Base-by-base conservation (phyloP, 1,284 basidiomycete genomes). In the Rhizoctonia solani region DNA sequence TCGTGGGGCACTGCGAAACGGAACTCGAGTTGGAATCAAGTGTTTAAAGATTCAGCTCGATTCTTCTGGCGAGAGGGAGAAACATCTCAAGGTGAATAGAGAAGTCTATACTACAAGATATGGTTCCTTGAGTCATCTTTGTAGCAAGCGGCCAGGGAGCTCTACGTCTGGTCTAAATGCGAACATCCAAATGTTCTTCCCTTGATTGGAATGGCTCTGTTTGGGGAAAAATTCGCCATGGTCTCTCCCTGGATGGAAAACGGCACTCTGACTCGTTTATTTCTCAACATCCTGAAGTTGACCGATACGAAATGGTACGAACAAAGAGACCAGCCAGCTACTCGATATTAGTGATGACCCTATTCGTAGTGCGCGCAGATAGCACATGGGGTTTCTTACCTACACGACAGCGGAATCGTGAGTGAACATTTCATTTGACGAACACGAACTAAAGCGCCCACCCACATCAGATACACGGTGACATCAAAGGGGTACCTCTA, bases 221-320 rank as follows among this genome's bases (percentile, higher is more conserved):
- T 41, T 19, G 47, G 37, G 8, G 23, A 23, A 11, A 30, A 53
- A 37, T 29, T 63, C n/a, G 30, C 46, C 2, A 63, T 63, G 59
- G 59, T 63, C 1, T 50, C 58, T 4, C 46, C n/a, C 0, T 61
- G 58, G 58, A 52, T 52, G 21, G 32, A 50, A 21, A 52, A 63
- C 25, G 59, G 59, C 3, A 25, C 30, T 32, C 25, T 52, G 4
- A 13, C n/a, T 1, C 1, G 19, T 52, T 50, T 32, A 30, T 63
- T 23, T n/a, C 16, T 4, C 34, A 19, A 6, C 32, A 53, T 14
- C 34, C 32, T 3, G 25, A 3, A 9, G 34, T 30, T 9, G 21
- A 63, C 25, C 59, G 32, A n/a, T 41, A 27, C 37, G 13, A 42
- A 19, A 13, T 63, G 59, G 47, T 52, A 23, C n/a, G 44, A 21